A percentile compares a stretch with the other conserved stretches of the same genome.
These are phyloP conservation scores for Hagleromyces aurorensis DNA, from an alignment of 805 yeast species.

Conservation along the genomic window DNA sequence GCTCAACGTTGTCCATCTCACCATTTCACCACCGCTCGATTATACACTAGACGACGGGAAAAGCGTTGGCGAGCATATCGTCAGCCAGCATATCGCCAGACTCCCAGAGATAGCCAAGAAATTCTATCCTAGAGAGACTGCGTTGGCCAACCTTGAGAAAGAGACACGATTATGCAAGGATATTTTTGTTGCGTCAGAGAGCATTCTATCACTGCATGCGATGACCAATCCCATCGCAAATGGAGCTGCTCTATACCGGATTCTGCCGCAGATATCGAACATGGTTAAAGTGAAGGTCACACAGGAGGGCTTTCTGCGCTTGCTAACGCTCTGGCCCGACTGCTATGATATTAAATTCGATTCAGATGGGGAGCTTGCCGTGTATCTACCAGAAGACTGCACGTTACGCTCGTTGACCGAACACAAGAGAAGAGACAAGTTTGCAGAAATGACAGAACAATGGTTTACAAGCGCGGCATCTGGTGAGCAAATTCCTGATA, in stretches of 20 bases:
- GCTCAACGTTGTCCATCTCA: conserved; percentile 14
- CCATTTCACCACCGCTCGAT: conserved; percentile 19
- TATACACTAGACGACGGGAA: conserved; percentile 5
- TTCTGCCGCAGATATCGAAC: conserved; percentile 26
- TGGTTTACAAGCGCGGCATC: conserved; percentile 13
- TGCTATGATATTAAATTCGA: conserved; percentile 20
- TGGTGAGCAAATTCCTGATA: conserved; percentile 8
- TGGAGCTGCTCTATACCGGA: conserved; percentile 14
- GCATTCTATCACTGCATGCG: conserved; percentile 24
- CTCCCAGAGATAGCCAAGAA: conserved; percentile 20
- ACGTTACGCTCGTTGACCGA: conserved; percentile 14
- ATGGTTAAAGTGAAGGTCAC: conserved; percentile 24
- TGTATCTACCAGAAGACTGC: conserved; percentile 16
- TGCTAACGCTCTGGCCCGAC: conserved; percentile 27
- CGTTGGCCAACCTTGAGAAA: conserved; percentile 10
- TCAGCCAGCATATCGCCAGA: conserved; percentile 19
- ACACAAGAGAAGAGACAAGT: conserved; percentile 24
- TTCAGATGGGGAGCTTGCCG: conserved; percentile 17
- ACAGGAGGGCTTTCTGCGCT: conserved; percentile 18
- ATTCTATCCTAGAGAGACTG: conserved; percentile 17
- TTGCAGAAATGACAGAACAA: conserved; percentile 17
- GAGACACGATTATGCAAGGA: conserved; percentile 16
- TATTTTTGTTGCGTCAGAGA: conserved; percentile 21
- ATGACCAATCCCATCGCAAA: conserved; percentile 15
- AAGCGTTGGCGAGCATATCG: conserved; percentile 10